Conservation (phyloP, 2,329 filamentous ascomycete species). For the Aphanocladium album region DNA sequence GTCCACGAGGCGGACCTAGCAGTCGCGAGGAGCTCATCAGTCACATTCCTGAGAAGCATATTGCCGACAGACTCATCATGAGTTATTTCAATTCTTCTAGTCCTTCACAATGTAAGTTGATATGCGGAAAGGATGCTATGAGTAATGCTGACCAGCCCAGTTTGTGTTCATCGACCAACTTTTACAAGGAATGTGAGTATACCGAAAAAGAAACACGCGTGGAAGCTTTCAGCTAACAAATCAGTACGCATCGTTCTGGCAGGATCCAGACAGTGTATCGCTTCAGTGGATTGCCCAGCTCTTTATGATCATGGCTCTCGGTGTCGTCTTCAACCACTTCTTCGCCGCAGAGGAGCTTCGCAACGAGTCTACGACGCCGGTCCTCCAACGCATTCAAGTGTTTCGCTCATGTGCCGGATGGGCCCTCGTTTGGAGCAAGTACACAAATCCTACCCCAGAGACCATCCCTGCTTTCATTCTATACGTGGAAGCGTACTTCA, state of each 20-base stretch:
- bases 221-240: constrained; percentile 2
- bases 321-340: constrained; percentile 40
- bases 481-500: constrained; percentile 49
- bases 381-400: constrained; percentile 40
- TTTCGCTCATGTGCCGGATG: constrained; percentile 48
- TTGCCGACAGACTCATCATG: constrained; percentile 47
- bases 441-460: constrained; percentile 42
- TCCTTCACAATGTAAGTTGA: constrained; percentile 43
- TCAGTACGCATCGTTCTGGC: constrained; percentile 47
- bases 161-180: constrained; percentile 48
- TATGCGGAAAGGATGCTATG: not conserved
- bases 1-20: constrained; percentile 32
- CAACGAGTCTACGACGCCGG: constrained; percentile 32
- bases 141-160: constrained; percentile 26
- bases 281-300: constrained; percentile 47
- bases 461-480: constrained; percentile 48
- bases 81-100: constrained; percentile 50
- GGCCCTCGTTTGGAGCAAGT: constrained; percentile 46
- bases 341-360: constrained; percentile 40
- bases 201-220: rapidly evolving
- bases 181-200: constrained; percentile 41
- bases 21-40: constrained; percentile 43
- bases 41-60: constrained; percentile 40
- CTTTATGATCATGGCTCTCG: constrained; percentile 42
- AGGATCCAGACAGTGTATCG: constrained; percentile 33